These are phyloP conservation scores for Harringtonia aguacate DNA, from an alignment of 2,329 filamentous ascomycete genomes.

Conservation along the genomic window DNA sequence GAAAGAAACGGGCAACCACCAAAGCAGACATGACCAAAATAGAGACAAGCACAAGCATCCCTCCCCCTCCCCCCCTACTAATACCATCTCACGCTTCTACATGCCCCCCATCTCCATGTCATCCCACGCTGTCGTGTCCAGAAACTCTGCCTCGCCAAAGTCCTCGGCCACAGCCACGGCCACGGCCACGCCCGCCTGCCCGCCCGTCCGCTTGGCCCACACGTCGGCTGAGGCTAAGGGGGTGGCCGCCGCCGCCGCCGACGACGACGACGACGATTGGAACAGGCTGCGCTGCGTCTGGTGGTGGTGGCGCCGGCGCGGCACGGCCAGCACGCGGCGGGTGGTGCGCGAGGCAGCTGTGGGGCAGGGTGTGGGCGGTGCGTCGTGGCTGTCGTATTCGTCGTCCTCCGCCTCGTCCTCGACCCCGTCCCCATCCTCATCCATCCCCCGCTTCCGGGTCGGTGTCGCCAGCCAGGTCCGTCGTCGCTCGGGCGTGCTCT, in stretches of 20 bases:
- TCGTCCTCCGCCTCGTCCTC: slow-evolving; percentile 13
- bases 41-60: background rate
- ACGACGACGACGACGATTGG: no score
- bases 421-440: background rate
- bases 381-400: slow-evolving; percentile 28
- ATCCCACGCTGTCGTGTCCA: slow-evolving; percentile 28
- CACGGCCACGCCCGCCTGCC: no score
- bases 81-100: background rate
- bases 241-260: background rate
- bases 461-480: slow-evolving; percentile 10
- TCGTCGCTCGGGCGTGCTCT: slow-evolving; percentile 6
- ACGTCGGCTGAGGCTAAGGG: slow-evolving; percentile 14
- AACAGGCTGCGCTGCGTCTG: slow-evolving; percentile 3
- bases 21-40: background rate
- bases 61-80: background rate
- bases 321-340: slow-evolving; percentile 36
- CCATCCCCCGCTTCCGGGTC: background rate
- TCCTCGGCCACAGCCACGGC: no score
- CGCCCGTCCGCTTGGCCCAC: slow-evolving; percentile 35
- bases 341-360: slow-evolving; percentile 21
- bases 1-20: no score
- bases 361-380: slow-evolving; percentile 21
- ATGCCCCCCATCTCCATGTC: slow-evolving; percentile 32
- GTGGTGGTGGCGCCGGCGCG: slow-evolving; percentile 18
- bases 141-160: slow-evolving; percentile 60